These are phyloP conservation scores for Alternaria consortialis DNA, from an alignment of 2,329 filamentous ascomycete genomes.

Conservation along the genomic window DNA sequence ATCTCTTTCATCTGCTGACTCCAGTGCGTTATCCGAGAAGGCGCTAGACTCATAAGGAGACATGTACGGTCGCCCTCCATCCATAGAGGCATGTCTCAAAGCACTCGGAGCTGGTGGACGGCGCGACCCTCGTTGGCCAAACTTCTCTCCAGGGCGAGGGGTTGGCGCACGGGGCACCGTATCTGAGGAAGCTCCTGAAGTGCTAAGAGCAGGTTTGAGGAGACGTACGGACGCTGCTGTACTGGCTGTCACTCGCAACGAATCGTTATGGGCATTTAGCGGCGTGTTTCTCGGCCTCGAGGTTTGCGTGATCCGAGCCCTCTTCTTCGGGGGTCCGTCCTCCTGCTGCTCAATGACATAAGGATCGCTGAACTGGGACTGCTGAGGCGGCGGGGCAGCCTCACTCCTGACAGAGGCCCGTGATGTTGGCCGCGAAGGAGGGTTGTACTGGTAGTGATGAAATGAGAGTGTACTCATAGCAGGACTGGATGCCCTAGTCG, in stretches of 20 bases:
- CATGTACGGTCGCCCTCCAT: conserved; percentile 42
- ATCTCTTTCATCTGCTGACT: conserved; percentile 60
- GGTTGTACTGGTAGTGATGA: conserved; percentile 42
- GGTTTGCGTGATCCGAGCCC: conserved; percentile 78
- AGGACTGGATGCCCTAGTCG: conserved; percentile 57
- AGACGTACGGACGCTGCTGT: conserved; percentile 87
- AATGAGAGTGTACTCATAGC: conserved; percentile 54
- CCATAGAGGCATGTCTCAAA: conserved; percentile 70
- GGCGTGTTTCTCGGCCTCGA: conserved; percentile 75
- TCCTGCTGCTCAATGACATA: conserved; percentile 47
- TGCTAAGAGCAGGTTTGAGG: conserved; percentile 74
- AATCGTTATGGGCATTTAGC: conserved; percentile 79
- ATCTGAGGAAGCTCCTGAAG: conserved; percentile 67
- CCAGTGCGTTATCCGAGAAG: conserved; percentile 55
- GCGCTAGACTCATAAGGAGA: conserved; percentile 45
- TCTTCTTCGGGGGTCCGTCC: conserved; percentile 73
- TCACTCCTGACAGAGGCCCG: conserved; percentile 51
- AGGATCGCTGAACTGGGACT: conserved; percentile 30
- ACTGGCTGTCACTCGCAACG: conserved; percentile 87
- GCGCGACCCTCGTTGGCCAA: conserved; percentile 40
- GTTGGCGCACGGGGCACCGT: conserved; percentile 80
- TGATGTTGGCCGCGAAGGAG: conserved; percentile 51
- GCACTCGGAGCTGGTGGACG: conserved; percentile 55
- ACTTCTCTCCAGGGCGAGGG: conserved; percentile 67
- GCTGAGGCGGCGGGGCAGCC: conserved; percentile 27